phyloP scores from a whole-genome alignment of 306 rosid species.

The Mimosa bimucronata region DNA sequence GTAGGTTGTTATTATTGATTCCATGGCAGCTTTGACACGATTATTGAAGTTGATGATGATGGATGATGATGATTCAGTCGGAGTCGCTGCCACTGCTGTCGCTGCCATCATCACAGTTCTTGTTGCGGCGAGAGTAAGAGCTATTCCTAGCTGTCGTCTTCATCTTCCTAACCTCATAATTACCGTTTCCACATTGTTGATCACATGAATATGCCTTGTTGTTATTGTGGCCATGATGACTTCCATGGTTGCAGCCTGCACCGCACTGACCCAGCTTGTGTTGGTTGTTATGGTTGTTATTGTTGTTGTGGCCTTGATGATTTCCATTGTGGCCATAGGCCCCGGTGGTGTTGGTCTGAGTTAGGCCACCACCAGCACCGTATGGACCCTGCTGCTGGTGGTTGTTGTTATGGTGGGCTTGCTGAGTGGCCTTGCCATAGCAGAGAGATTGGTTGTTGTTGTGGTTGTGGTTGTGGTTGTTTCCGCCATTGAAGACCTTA shows the following conservation, averaged over 20 bases:
- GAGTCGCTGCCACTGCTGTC: conserved; percentile 14
- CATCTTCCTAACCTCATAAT: not conserved
- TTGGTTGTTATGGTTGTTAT: too few species aligned
- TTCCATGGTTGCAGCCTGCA: not conserved
- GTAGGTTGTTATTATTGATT: too few species aligned
- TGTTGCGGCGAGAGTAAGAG: not conserved
- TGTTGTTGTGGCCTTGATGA: too few species aligned
- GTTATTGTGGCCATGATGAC: too few species aligned
- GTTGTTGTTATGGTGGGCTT: not conserved
- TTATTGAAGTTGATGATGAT: not conserved
- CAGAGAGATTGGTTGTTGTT: not conserved
- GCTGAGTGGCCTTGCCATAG: not conserved
- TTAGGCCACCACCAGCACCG: not conserved
- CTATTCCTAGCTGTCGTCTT: not conserved
- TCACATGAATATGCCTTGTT: not conserved
- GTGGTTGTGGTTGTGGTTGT: not conserved
- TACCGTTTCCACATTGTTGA: not conserved
- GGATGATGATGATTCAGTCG: too few species aligned
- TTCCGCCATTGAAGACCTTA: not conserved
- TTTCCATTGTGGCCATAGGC: too few species aligned
- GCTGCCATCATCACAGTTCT: not conserved
- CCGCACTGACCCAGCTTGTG: not conserved
- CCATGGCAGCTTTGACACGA: too few species aligned
- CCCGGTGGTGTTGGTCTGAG: too few species aligned
- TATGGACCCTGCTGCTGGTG: not conserved